Conservation (phyloP, 345 rosid species). For the Melaleuca alternifolia region DNA sequence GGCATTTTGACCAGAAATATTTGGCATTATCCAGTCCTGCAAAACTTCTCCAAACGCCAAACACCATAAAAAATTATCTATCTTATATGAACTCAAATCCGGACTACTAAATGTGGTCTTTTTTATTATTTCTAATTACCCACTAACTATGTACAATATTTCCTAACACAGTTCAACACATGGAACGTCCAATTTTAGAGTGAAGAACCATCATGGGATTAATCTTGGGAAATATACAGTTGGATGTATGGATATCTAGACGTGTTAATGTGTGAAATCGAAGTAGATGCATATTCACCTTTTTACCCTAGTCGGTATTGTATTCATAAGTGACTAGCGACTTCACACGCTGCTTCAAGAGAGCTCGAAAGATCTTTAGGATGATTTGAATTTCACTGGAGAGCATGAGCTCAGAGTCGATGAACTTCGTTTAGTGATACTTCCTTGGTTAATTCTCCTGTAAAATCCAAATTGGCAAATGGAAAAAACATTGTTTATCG, state of each 20-base stretch:
- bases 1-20: too few relatives aligned
- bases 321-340: constrained; percentile 34
- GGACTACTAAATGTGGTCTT: background rate
- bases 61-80: too few relatives aligned
- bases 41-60: background rate
- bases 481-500: background rate
- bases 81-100: too few relatives aligned
- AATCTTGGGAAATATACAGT: background rate
- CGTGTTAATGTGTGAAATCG: too few relatives aligned
- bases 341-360: constrained; percentile 25
- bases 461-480: background rate
- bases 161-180: background rate
- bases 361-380: background rate
- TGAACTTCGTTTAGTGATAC: constrained; percentile 14
- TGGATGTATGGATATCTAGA: too few relatives aligned
- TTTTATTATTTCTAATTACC: too few relatives aligned
- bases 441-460: constrained; percentile 8
- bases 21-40: background rate
- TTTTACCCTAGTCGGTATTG: constrained; percentile 44
- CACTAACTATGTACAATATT: too few relatives aligned
- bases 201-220: background rate
- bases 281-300: constrained; percentile 11
- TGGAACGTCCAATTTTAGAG: background rate
- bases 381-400: constrained; percentile 17
- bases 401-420: constrained; percentile 20